These are phyloP conservation scores for Alternaria triticina DNA, from an alignment of 2,329 filamentous ascomycete species.

Conservation along the genomic window DNA sequence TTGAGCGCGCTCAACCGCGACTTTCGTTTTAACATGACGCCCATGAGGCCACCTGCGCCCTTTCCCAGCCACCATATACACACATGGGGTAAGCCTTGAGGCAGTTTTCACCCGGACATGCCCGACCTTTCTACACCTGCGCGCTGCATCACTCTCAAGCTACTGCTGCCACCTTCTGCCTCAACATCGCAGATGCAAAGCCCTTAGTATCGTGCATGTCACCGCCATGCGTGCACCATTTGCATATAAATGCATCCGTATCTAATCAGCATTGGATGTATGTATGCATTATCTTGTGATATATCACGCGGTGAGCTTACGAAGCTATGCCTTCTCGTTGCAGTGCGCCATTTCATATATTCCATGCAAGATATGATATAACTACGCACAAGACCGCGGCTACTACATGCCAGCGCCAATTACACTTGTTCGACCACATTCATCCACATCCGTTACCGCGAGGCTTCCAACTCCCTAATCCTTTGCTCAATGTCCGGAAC, in stretches of 20 bases:
- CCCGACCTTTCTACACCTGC: background rate
- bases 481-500: slow-evolving; percentile 88
- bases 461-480: slow-evolving; percentile 73
- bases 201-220: background rate
- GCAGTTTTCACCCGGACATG: background rate
- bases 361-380: background rate
- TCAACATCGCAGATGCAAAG: background rate
- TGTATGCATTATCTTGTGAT: background rate
- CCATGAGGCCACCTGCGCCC: background rate
- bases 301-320: background rate
- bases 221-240: background rate
- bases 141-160: background rate
- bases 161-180: background rate
- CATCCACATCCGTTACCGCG: slow-evolving; percentile 1
- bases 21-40: background rate
- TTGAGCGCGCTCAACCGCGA: background rate
- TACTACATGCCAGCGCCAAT: background rate
- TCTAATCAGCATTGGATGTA: no score
- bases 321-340: background rate
- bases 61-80: background rate
- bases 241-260: background rate
- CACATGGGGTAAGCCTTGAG: background rate
- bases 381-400: background rate
- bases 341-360: background rate
- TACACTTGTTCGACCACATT: background rate